Evolutionary conservation across 1,284 basidiomycete species (phyloP).

Genomic region (Ustilago hordei): DNA sequence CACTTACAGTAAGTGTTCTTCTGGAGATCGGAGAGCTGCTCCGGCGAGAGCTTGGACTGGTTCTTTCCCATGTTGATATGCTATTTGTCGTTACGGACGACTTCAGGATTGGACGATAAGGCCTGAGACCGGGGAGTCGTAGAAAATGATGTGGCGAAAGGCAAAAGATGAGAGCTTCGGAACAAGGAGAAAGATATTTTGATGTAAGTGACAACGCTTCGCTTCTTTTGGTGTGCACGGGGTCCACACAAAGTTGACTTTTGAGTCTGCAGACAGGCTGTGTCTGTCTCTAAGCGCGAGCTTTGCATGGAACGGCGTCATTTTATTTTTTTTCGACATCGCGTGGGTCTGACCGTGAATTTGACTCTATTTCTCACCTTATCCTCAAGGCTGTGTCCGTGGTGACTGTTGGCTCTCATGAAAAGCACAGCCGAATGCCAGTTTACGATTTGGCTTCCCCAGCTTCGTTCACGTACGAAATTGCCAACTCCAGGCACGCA

Average conservation of each 20-base stretch:
- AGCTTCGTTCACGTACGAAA: background rate
- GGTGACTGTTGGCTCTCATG: background rate
- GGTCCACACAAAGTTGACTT: slow-evolving; percentile 8
- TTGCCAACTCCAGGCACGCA: background rate
- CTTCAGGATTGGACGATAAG: background rate
- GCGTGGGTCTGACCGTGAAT: background rate
- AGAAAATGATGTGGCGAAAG: slow-evolving; percentile 16
- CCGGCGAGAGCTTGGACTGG: slow-evolving; percentile 93
- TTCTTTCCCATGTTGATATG: slow-evolving; percentile 82
- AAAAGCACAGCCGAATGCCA: slow-evolving; percentile 4
- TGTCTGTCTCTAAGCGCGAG: background rate
- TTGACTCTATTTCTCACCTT: background rate
- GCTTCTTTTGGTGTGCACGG: slow-evolving; percentile 16
- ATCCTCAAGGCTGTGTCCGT: background rate
- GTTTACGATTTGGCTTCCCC: background rate
- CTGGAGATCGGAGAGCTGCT: slow-evolving; percentile 94
- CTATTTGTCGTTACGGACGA: slow-evolving; percentile 9
- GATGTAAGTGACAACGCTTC: slow-evolving; percentile 1
- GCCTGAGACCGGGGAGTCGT: background rate
- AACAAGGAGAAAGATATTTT: background rate
- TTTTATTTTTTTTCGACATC: background rate
- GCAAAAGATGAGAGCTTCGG: background rate
- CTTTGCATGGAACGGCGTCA: background rate
- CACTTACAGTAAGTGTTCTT: slow-evolving; percentile 96
- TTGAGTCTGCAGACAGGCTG: background rate